These are phyloP conservation scores for Termitomyces sp. DNA, from an alignment of 768 basidiomycete species.

Conservation along the genomic window DNA sequence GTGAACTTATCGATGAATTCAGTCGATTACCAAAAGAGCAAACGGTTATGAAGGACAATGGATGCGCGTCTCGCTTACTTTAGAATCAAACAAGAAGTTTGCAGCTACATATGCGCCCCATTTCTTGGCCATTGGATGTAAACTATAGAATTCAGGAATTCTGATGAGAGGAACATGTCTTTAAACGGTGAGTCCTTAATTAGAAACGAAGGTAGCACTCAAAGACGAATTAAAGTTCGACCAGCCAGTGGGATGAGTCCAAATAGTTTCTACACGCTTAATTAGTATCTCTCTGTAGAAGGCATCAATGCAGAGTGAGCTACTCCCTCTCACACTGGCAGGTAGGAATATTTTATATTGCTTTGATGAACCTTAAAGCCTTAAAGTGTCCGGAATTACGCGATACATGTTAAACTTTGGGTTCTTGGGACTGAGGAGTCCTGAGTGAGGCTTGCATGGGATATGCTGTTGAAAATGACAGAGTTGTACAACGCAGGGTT, in stretches of 20 bases:
- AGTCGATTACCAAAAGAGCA: not conserved
- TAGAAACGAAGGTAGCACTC: not conserved
- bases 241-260: not conserved
- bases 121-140: not conserved
- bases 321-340: not conserved
- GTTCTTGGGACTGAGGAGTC: not conserved
- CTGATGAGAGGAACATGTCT: not conserved
- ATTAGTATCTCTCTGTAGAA: not conserved
- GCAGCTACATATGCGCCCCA: not conserved
- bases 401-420: not conserved
- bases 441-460: not conserved
- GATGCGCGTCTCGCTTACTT: not conserved
- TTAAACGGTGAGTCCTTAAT: not conserved
- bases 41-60: not conserved
- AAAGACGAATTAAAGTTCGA: not conserved
- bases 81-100: not conserved
- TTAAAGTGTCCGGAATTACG: not conserved
- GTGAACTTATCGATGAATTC: not conserved
- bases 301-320: not conserved
- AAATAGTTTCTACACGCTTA: not conserved
- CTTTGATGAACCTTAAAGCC: not conserved
- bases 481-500: slow-evolving; percentile 1
- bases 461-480: not conserved
- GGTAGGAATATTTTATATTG: not conserved
- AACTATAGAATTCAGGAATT: not conserved